Percentiles rank a stretch among this genome's conserved stretches.
These are phyloP conservation scores for Penicillium cosmopolitanum DNA, from an alignment of 495 filamentous ascomycete species.

Conservation along the genomic window DNA sequence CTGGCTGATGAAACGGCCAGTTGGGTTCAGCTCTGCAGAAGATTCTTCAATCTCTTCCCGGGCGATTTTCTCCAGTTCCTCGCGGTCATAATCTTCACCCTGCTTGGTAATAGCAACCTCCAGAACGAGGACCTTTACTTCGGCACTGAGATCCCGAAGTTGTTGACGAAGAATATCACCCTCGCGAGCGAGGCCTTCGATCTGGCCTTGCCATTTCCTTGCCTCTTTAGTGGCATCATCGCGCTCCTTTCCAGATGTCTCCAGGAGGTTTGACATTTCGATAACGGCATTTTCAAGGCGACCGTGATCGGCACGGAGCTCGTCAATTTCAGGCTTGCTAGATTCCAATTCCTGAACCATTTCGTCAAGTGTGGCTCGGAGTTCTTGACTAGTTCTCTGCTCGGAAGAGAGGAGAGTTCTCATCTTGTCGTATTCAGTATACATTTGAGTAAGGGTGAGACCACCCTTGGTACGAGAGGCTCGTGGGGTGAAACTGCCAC, in stretches of 20 bases:
- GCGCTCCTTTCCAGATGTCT: constrained; percentile 56
- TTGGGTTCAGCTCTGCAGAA: constrained; percentile 66
- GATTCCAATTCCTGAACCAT: constrained; percentile 67
- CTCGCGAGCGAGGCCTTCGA: constrained; percentile 71
- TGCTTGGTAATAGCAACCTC: constrained; percentile 79
- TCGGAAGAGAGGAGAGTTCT: constrained; percentile 65
- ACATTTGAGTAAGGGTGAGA: constrained; percentile 69
- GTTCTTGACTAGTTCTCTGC: constrained; percentile 68
- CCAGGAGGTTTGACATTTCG: constrained; percentile 74
- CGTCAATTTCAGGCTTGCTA: constrained; percentile 63
- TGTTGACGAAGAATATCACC: constrained; percentile 80
- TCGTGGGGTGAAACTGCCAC: constrained; percentile 59
- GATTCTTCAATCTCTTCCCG: constrained; percentile 64
- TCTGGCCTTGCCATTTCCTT: constrained; percentile 73
- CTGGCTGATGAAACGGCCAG: constrained; percentile 83
- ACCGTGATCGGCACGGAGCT: constrained; percentile 58
- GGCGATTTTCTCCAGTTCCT: constrained; percentile 74
- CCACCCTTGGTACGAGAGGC: constrained; percentile 58
- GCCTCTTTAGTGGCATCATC: constrained; percentile 61
- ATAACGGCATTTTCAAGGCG: constrained; percentile 67
- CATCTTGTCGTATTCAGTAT: constrained; percentile 64
- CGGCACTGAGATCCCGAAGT: constrained; percentile 85
- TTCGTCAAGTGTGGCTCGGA: constrained; percentile 76
- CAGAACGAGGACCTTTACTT: constrained; percentile 85
- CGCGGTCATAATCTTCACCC: constrained; percentile 71